Evolutionary conservation across 148 eudicot genomes (phyloP).

Genomic region (Camellia granthamiana): DNA sequence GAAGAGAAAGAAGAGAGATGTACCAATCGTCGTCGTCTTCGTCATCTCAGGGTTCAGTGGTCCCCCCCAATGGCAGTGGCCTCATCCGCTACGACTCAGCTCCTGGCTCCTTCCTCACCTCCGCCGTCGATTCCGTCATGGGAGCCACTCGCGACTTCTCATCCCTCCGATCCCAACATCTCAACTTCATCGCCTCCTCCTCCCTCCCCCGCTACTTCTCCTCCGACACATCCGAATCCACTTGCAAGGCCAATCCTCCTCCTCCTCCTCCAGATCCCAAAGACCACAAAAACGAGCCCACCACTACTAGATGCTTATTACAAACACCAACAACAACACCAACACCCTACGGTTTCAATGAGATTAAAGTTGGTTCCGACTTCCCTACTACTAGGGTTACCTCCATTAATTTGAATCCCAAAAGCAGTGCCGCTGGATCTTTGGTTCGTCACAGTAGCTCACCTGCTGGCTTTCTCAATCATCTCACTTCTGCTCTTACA

Average conservation of each 20-base stretch:
- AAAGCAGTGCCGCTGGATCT: neutral
- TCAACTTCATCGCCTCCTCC: neutral
- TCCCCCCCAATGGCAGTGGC: slow-evolving; percentile 4
- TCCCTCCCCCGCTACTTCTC: slow-evolving; percentile 8
- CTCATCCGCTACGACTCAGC: slow-evolving; percentile 61
- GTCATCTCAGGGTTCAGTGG: slow-evolving; percentile 27
- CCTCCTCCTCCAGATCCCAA: neutral
- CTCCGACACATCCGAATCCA: neutral
- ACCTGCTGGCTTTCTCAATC: slow-evolving; percentile 54
- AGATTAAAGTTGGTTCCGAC: neutral
- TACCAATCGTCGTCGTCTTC: slow-evolving; percentile 22
- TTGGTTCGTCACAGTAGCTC: slow-evolving; percentile 60
- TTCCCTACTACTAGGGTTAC: neutral
- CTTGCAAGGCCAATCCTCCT: neutral
- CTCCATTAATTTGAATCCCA: neutral
- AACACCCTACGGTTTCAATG: slow-evolving; percentile 20
- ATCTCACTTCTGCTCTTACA: slow-evolving; percentile 16
- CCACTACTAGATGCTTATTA: neutral
- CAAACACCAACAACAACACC: too few species aligned
- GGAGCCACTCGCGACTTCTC: slow-evolving; percentile 19
- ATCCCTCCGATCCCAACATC: slow-evolving; percentile 2
- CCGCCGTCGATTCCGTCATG: slow-evolving; percentile 44
- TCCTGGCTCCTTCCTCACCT: slow-evolving; percentile 43
- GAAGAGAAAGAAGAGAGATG: too few species aligned
- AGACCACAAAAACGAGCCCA: neutral